These are phyloP conservation scores for Geoglossum cookeanum DNA, from an alignment of 2,329 filamentous ascomycete genomes.

Conservation along the genomic window DNA sequence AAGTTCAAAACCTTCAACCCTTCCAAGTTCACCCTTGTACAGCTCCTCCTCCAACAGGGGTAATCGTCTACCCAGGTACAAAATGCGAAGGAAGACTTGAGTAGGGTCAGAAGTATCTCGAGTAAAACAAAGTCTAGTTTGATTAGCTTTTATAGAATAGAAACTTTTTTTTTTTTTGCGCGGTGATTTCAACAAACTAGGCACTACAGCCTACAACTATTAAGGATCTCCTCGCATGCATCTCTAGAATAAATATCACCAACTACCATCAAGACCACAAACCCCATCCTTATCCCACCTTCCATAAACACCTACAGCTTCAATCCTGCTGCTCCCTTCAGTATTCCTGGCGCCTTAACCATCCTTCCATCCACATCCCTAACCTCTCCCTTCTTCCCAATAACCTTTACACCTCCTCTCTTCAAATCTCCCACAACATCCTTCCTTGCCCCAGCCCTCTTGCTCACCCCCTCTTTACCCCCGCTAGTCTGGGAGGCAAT, in stretches of 20 bases:
- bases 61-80: not conserved
- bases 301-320: not conserved
- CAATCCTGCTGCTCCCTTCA: not conserved
- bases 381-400: slow-evolving; percentile 75
- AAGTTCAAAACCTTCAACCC: slow-evolving; percentile 9
- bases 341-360: not conserved
- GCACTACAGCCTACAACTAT: no score
- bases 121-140: no score
- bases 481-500: slow-evolving; percentile 37
- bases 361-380: slow-evolving; percentile 60
- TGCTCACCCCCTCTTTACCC: slow-evolving; percentile 27
- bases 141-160: not conserved
- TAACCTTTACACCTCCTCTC: slow-evolving; percentile 77
- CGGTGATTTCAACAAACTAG: no score
- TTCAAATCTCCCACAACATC: slow-evolving; percentile 48
- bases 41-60: not conserved
- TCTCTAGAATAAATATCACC: no score
- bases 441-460: slow-evolving; percentile 12
- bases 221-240: no score
- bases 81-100: not conserved
- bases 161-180: not conserved
- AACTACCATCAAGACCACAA: no score
- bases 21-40: not conserved
- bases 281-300: no score
- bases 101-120: not conserved